These are phyloP conservation scores for Endogone sp. DNA, from an alignment of 192 early-diverging fungal genomes.

Conservation along the genomic window DNA sequence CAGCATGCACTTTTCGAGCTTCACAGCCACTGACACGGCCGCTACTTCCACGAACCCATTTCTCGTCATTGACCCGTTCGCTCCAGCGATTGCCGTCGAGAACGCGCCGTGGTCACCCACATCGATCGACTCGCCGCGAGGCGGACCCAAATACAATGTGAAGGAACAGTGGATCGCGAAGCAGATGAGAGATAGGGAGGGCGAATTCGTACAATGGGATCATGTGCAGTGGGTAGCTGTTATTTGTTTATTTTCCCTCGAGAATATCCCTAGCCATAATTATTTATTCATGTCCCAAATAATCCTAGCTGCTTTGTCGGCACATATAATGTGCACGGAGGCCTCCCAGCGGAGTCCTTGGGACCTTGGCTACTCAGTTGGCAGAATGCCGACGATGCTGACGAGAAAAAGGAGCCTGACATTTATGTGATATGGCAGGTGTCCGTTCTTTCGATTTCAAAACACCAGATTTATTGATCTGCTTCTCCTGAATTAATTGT, in stretches of 20 bases:
- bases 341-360: slow-evolving; percentile 52
- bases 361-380: slow-evolving; percentile 58
- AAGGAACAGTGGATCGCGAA: slow-evolving; percentile 24
- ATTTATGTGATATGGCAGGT: slow-evolving; percentile 71
- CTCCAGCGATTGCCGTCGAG: not conserved
- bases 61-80: not conserved
- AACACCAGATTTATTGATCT: not conserved
- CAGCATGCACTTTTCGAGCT: not conserved
- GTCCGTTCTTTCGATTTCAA: not conserved
- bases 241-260: not conserved
- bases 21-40: not conserved
- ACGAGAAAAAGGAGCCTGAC: slow-evolving; percentile 42
- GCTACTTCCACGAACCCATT: not conserved
- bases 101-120: not conserved
- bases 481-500: slow-evolving; percentile 3
- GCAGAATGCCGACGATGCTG: slow-evolving; percentile 30
- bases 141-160: not conserved
- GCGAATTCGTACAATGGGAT: slow-evolving; percentile 32
- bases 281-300: too few relatives aligned
- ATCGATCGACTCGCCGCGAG: not conserved
- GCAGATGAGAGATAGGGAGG: slow-evolving; percentile 28
- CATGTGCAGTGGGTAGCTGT: slow-evolving; percentile 20
- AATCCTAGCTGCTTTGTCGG: slow-evolving; percentile 64
- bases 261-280: not conserved
- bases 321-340: slow-evolving; percentile 92